Percentiles rank a stretch among this genome's conserved stretches.
These are phyloP conservation scores for Trichomonas tenax DNA, from an alignment of 208 protist genomes.

Conservation along the genomic window DNA sequence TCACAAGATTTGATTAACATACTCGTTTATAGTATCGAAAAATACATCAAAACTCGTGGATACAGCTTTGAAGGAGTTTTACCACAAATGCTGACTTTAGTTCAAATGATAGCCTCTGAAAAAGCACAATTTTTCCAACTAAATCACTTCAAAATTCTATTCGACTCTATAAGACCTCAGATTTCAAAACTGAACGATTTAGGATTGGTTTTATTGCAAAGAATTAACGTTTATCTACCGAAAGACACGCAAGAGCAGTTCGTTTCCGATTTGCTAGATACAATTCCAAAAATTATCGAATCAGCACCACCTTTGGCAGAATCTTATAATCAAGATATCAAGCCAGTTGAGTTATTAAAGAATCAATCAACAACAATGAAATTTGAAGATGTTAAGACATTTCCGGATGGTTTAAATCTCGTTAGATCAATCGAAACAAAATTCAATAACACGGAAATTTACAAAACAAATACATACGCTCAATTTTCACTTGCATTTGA, in stretches of 20 bases:
- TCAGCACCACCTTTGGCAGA: neutral
- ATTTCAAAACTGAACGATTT: neutral
- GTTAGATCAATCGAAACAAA: neutral
- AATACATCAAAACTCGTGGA: neutral
- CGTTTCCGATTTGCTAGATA: neutral
- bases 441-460: neutral
- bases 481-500: neutral
- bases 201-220: neutral
- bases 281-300: neutral
- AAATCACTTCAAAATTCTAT: neutral
- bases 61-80: neutral
- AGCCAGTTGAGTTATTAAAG: neutral
- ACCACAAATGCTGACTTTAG: neutral
- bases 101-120: neutral
- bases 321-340: neutral
- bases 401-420: neutral
- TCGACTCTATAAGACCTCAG: neutral
- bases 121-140: neutral
- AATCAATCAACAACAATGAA: neutral
- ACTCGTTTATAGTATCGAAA: neutral
- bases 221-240: neutral
- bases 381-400: neutral
- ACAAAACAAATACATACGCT: neutral
- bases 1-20: neutral
- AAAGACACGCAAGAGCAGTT: neutral